phyloP scores from a whole-genome alignment of 768 basidiomycete species.

The Rhizopogon salebrosus region DNA sequence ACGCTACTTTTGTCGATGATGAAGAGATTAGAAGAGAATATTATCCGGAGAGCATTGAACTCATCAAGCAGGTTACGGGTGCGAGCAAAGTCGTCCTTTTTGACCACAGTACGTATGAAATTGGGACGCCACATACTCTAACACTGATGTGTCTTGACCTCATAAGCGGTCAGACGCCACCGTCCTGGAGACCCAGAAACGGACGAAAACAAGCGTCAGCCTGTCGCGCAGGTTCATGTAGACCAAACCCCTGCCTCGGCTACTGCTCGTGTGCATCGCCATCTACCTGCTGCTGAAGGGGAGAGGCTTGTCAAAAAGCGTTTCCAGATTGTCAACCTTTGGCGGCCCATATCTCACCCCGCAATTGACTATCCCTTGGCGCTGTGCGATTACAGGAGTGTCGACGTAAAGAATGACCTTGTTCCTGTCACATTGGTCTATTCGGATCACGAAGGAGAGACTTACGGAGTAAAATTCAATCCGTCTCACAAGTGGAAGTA shows the following conservation, averaged over 20 bases:
- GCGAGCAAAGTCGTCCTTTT: slow-evolving; percentile 58
- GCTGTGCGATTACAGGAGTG: slow-evolving; percentile 45
- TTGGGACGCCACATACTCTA: background rate
- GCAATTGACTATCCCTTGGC: slow-evolving; percentile 49
- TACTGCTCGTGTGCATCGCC: slow-evolving; percentile 41
- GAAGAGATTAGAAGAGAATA: slow-evolving; percentile 50
- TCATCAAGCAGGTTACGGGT: slow-evolving; percentile 56
- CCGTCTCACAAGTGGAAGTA: slow-evolving; percentile 51
- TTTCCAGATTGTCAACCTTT: slow-evolving; percentile 58
- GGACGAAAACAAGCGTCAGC: slow-evolving; percentile 36
- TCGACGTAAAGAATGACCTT: slow-evolving; percentile 37
- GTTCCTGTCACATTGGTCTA: slow-evolving; percentile 41
- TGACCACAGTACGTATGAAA: slow-evolving; percentile 48
- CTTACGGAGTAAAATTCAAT: slow-evolving; percentile 39
- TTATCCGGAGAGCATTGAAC: slow-evolving; percentile 54
- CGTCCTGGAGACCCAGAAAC: slow-evolving; percentile 33
- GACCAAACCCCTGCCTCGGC: slow-evolving; percentile 47
- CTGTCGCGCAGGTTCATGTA: slow-evolving; percentile 37
- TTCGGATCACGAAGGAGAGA: slow-evolving; percentile 50
- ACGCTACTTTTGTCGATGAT: slow-evolving; percentile 44
- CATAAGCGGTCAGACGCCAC: slow-evolving; percentile 41
- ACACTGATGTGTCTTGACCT: background rate
- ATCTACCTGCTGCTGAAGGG: slow-evolving; percentile 43
- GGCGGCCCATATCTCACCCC: slow-evolving; percentile 47
- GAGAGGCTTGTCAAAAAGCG: slow-evolving; percentile 38